Evolutionary conservation across 805 yeast genomes (phyloP).

Genomic region (Dipodascopsis tothii): DNA sequence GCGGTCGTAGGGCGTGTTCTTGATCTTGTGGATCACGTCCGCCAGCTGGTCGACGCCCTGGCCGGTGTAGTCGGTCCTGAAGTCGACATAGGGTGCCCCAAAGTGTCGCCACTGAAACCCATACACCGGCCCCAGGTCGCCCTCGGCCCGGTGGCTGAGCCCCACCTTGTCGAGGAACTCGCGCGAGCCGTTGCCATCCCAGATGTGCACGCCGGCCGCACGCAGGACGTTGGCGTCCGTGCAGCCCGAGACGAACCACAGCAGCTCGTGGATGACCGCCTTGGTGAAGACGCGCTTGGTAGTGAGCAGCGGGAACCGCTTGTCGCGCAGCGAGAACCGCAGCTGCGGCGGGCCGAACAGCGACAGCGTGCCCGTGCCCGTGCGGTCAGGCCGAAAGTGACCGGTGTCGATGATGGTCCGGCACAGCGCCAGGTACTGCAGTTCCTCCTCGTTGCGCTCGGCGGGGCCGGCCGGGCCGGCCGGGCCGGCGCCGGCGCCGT

Average conservation of each 20-base stretch:
- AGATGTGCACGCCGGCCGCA: constrained; percentile 85
- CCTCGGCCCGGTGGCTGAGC: constrained; percentile 69
- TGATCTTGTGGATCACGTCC: constrained; percentile 69
- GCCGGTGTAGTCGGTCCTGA: constrained; percentile 79
- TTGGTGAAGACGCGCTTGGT: constrained; percentile 87
- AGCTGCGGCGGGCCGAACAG: constrained; percentile 94
- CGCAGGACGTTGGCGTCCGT: constrained; percentile 77
- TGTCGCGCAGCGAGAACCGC: constrained; percentile 66
- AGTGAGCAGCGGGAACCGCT: constrained; percentile 77
- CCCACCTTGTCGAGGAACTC: constrained; percentile 84
- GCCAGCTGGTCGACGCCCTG: constrained; percentile 86
- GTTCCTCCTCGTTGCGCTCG: constrained; percentile 47
- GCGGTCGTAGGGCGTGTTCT: constrained; percentile 87
- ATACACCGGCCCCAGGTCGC: constrained; percentile 96
- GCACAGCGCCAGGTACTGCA: constrained; percentile 80
- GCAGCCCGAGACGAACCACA: constrained; percentile 87
- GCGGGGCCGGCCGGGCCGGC: background rate
- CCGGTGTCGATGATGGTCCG: constrained; percentile 70
- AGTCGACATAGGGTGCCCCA: constrained; percentile 84
- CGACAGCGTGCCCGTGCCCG: constrained; percentile 93
- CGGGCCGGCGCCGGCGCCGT: background rate
- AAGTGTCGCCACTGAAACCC: constrained; percentile 99
- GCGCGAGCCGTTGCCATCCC: constrained; percentile 98
- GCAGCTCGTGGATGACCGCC: constrained; percentile 76
- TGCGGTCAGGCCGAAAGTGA: constrained; percentile 87